Evolutionary conservation across 768 basidiomycete genomes (phyloP).

Genomic region (Coprinellus micaceus): DNA sequence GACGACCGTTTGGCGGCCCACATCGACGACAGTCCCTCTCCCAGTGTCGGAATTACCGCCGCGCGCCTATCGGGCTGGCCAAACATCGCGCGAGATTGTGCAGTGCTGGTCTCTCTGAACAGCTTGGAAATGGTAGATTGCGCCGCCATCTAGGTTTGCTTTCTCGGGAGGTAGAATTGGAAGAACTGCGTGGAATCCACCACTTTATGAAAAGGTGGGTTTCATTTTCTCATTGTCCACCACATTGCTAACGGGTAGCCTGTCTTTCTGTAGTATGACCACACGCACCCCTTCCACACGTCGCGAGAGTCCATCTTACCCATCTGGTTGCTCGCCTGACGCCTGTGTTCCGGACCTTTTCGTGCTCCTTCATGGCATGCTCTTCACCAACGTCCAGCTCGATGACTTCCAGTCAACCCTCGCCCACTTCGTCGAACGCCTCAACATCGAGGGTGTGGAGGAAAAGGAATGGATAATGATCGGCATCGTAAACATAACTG

Average conservation of each 20-base stretch:
- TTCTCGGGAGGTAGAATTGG: slow-evolving; percentile 74
- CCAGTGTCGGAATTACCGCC: slow-evolving; percentile 83
- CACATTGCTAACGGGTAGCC: slow-evolving; percentile 7
- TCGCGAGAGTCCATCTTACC: slow-evolving; percentile 88
- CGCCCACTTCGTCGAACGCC: slow-evolving; percentile 81
- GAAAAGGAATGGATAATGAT: slow-evolving; percentile 97
- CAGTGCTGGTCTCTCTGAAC: slow-evolving; percentile 86
- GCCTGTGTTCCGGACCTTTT: slow-evolving; percentile 77
- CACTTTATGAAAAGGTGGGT: slow-evolving; percentile 92
- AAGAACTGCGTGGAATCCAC: slow-evolving; percentile 84
- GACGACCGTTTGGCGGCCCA: slow-evolving; percentile 49
- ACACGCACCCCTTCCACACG: slow-evolving; percentile 78
- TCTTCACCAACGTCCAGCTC: slow-evolving; percentile 92
- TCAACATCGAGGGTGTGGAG: slow-evolving; percentile 76
- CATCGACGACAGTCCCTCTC: slow-evolving; percentile 63
- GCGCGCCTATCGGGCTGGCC: slow-evolving; percentile 83
- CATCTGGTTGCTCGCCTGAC: slow-evolving; percentile 85
- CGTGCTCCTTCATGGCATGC: slow-evolving; percentile 91
- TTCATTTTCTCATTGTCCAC: background rate
- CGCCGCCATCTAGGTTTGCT: slow-evolving; percentile 93
- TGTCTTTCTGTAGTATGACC: slow-evolving; percentile 67
- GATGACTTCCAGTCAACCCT: slow-evolving; percentile 85
- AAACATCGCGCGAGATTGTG: slow-evolving; percentile 92
- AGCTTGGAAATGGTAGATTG: slow-evolving; percentile 89
- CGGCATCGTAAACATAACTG: slow-evolving; percentile 79